Evolutionary conservation across 2,329 filamentous ascomycete genomes (phyloP).

Genomic region (Calonectria crousiana): DNA sequence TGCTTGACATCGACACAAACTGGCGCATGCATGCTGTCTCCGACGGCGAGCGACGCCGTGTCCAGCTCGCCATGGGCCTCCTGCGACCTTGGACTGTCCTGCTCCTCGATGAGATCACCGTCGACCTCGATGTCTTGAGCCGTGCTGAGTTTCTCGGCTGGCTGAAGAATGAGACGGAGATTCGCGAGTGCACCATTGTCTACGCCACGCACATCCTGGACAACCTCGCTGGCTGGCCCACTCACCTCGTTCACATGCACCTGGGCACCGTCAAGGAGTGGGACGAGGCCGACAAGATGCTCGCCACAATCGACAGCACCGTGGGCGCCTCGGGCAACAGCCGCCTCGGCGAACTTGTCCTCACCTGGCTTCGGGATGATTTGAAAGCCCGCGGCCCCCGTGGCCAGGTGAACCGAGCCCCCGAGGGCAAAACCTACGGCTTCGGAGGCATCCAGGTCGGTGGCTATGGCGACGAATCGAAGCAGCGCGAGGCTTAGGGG

Average conservation of each 20-base stretch:
- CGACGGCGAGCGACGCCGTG: conserved; percentile 90
- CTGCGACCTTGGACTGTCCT: conserved; percentile 92
- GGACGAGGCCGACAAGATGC: conserved; percentile 79
- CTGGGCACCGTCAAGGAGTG: conserved; percentile 89
- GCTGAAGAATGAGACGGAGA: conserved; percentile 88
- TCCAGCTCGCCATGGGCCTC: conserved; percentile 96
- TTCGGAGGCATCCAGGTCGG: conserved; percentile 64
- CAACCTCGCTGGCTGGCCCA: conserved; percentile 94
- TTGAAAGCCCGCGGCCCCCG: conserved; percentile 83
- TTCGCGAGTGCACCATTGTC: conserved; percentile 87
- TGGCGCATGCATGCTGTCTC: conserved; percentile 98
- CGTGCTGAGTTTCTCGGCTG: conserved; percentile 88
- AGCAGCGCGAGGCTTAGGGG: conserved; percentile 46
- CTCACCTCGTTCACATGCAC: conserved; percentile 96
- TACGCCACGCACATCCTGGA: conserved; percentile 98
- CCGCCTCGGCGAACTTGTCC: conserved; percentile 85
- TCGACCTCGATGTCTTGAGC: conserved; percentile 91
- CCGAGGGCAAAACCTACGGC: conserved; percentile 75
- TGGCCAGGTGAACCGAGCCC: conserved; percentile 64
- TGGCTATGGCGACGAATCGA: conserved; percentile 69
- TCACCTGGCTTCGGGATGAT: conserved; percentile 88
- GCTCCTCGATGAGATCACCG: conserved; percentile 95
- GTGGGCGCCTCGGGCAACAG: conserved; percentile 75
- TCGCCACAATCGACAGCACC: conserved; percentile 61
- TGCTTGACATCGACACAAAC: conserved; percentile 89